Percentiles rank a stretch among this genome's conserved stretches.
Evolutionary conservation across 495 filamentous ascomycete genomes (phyloP).

Genomic region (Penicillium paxilli): DNA sequence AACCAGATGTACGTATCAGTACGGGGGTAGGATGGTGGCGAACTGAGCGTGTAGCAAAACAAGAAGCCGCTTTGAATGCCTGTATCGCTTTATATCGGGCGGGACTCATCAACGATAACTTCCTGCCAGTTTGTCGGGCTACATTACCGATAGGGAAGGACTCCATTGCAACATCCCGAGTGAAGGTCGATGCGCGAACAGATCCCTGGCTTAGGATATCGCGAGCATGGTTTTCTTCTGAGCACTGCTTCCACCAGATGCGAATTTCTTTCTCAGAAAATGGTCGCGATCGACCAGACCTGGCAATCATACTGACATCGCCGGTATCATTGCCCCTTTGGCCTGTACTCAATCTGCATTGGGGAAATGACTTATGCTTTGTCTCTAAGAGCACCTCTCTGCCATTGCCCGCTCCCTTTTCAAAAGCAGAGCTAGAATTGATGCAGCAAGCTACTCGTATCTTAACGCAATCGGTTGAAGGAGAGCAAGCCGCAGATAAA

Average conservation of each 20-base stretch:
- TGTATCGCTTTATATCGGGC: background rate
- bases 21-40: background rate
- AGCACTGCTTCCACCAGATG: background rate
- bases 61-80: background rate
- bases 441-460: background rate
- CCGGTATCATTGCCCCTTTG: background rate
- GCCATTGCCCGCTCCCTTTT: background rate
- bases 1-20: background rate
- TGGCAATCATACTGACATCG: background rate
- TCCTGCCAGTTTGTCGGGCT: background rate
- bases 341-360: background rate
- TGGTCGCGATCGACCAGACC: background rate
- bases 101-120: background rate
- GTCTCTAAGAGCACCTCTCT: background rate
- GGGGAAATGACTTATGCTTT: background rate
- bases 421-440: background rate
- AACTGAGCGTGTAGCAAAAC: background rate
- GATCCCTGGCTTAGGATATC: background rate
- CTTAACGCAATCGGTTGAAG: background rate
- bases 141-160: no score
- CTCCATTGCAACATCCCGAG: background rate
- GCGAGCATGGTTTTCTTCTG: background rate
- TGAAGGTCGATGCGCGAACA: background rate
- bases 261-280: background rate
- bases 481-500: background rate